phyloP scores from a whole-genome alignment of 2,329 filamentous ascomycete genomes.

The Microcyclospora tardicrescens region DNA sequence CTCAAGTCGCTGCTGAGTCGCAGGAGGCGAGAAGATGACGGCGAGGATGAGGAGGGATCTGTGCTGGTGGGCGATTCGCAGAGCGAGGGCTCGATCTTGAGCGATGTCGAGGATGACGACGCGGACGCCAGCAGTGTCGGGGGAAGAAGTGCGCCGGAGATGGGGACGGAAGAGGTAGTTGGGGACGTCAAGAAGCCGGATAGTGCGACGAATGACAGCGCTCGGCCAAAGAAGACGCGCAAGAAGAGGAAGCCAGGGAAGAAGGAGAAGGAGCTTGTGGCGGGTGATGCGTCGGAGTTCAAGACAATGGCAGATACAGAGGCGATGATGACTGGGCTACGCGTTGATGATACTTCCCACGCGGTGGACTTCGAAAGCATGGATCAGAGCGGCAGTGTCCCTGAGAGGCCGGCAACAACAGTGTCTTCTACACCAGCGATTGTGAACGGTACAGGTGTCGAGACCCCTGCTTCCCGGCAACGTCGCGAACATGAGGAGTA shows the following conservation, averaged over 20 bases:
- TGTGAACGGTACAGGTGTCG: constrained; percentile 23
- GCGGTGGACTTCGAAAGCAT: constrained; percentile 41
- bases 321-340: constrained; percentile 48
- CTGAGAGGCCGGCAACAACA: constrained; percentile 12
- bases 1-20: constrained; percentile 55
- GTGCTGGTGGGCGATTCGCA: constrained; percentile 48
- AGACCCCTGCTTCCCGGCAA: constrained; percentile 54
- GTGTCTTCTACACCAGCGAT: constrained; percentile 13
- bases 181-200: constrained; percentile 5
- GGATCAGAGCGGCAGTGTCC: constrained; percentile 26
- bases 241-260: constrained; percentile 16
- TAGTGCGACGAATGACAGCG: constrained; percentile 8
- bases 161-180: constrained; percentile 14
- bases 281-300: constrained; percentile 18
- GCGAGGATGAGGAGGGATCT: constrained; percentile 48
- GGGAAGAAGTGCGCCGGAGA: constrained; percentile 11
- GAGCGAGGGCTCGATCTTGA: constrained; percentile 47
- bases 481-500: constrained; percentile 85
- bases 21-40: constrained; percentile 58
- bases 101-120: constrained; percentile 44
- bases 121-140: constrained; percentile 22
- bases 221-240: constrained; percentile 23
- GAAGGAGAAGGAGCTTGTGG: constrained; percentile 16
- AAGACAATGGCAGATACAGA: constrained; percentile 43
- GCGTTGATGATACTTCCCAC: constrained; percentile 29